Base-by-base conservation (phyloP, 495 filamentous ascomycete genomes). In the Polyplosphaeria fusca region DNA sequence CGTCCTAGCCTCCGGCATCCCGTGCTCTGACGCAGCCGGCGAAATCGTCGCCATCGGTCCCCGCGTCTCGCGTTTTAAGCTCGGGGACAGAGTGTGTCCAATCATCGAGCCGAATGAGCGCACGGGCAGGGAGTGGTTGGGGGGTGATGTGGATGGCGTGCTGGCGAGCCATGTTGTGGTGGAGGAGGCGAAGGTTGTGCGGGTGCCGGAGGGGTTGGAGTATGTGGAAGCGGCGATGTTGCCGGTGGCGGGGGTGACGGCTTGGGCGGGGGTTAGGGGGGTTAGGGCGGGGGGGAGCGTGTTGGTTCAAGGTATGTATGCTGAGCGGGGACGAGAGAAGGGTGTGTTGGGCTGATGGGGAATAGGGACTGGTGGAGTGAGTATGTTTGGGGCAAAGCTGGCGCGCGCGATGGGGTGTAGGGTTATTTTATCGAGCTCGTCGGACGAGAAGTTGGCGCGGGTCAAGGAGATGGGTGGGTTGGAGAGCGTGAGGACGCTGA, bases 161-260 rank as follows among this genome's bases (percentile, higher is more conserved):
- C 42, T 74, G 60, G 68, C 72, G 16, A 67, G 70, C 30, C 49
- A 70, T 49, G 12, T 74, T 0, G 51, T 75, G 2, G 75, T 70
- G 13, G 65, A 74, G 19, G 66, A 73, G 48, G 27, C 56, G 19
- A 45, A 54, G 20, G 14, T 73, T 1, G 56, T 47, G 13, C 68
- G 65, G 46, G 35, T 75, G 0, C 73, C 73, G 1, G 45, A 4
- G 1, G 61, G 73, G 52, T 51, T 76, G 35, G 43, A 60, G 39
- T 76, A 67, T 63, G 54, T 60, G 4, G 47, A 65, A 3, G 73
- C 71, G 19, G 43, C 51, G 37, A 61, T 63, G 0, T 62, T 75
- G 11, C 69, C 71, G 7, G 72, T 70, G 54, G 73, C 72, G n/a
- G 74, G 72, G 0, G 62, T 71, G 0, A 75, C 74, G 9, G 73